Evolutionary conservation across 2,329 filamentous ascomycete genomes (phyloP).

Genomic region (Aureobasidium namibiae): DNA sequence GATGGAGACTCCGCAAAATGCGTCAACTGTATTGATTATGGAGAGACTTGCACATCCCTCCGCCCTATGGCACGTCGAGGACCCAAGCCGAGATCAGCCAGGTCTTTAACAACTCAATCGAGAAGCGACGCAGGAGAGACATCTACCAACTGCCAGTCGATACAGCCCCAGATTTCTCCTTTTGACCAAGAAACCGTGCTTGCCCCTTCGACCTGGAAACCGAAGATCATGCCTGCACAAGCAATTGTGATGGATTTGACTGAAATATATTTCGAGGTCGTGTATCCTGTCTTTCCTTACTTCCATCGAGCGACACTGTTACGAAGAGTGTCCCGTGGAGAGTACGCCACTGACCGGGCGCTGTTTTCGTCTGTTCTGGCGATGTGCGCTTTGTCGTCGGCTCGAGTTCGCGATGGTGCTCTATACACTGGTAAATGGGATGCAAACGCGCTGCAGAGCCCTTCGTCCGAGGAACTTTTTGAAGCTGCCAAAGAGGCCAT

Average conservation of each 20-base stretch:
- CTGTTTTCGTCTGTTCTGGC: conserved; percentile 48
- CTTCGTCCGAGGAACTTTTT: conserved; percentile 37
- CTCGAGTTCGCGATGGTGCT: conserved; percentile 43
- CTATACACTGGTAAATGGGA: conserved; percentile 33
- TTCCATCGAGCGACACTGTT: conserved; percentile 38
- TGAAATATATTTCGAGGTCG: conserved; percentile 42
- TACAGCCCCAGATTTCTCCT: neutral
- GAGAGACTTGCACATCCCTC: conserved; percentile 40
- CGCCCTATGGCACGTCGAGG: conserved; percentile 32
- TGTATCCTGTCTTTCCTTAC: conserved; percentile 44
- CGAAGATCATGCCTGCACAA: conserved; percentile 20
- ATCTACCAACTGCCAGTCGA: neutral
- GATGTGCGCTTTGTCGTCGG: conserved; percentile 42
- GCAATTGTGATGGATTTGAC: conserved; percentile 34
- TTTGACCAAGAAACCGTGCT: neutral
- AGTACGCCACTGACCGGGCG: conserved; percentile 32
- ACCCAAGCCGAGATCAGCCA: conserved; percentile 17
- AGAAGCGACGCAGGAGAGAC: neutral
- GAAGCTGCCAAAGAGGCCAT: conserved; percentile 35
- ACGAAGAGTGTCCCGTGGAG: conserved; percentile 30
- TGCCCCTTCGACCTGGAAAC: conserved; percentile 18
- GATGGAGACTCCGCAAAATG: conserved; percentile 37
- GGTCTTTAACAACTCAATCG: neutral
- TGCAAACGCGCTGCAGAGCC: conserved; percentile 35
- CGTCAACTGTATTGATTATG: conserved; percentile 44